Evolutionary conservation across 345 rosid species (phyloP).

Genomic region (Aegle marmelos): DNA sequence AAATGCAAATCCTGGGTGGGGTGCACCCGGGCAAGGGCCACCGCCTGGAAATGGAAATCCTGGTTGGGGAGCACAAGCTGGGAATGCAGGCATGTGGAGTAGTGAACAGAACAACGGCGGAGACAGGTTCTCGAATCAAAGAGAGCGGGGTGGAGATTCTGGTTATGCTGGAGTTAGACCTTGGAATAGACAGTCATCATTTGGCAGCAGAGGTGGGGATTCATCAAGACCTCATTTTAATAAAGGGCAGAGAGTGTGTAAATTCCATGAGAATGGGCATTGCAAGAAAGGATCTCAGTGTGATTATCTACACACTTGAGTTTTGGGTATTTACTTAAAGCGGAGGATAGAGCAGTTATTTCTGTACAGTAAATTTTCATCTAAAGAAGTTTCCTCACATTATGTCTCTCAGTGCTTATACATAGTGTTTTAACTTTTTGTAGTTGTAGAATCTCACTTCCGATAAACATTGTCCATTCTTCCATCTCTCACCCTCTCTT

Average conservation of each 20-base stretch:
- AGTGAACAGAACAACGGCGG: constrained; percentile 52
- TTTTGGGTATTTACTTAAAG: constrained; percentile 15
- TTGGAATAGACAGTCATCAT: constrained; percentile 56
- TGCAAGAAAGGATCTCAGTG: constrained; percentile 78
- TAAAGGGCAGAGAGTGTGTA: constrained; percentile 64
- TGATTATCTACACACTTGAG: constrained; percentile 59
- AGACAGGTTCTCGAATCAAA: constrained; percentile 43
- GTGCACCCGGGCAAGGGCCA: constrained; percentile 46
- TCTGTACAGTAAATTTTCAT: constrained; percentile 30
- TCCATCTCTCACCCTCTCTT: too few relatives aligned
- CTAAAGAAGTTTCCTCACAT: constrained; percentile 1
- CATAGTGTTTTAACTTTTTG: not conserved
- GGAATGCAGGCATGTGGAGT: constrained; percentile 50
- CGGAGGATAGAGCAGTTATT: constrained; percentile 20
- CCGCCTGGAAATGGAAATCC: constrained; percentile 34
- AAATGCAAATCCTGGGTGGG: constrained; percentile 47
- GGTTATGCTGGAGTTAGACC: constrained; percentile 54
- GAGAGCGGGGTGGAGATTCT: constrained; percentile 49
- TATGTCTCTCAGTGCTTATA: constrained; percentile 1
- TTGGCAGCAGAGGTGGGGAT: constrained; percentile 39
- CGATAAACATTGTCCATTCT: too few relatives aligned
- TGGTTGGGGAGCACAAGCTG: constrained; percentile 30
- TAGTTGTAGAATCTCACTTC: too few relatives aligned
- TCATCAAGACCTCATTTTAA: constrained; percentile 33
- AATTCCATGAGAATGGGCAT: constrained; percentile 53